Evolutionary conservation across 116 monocot genomes (phyloP).

Genomic region (Papilionanthe hybrid): DNA sequence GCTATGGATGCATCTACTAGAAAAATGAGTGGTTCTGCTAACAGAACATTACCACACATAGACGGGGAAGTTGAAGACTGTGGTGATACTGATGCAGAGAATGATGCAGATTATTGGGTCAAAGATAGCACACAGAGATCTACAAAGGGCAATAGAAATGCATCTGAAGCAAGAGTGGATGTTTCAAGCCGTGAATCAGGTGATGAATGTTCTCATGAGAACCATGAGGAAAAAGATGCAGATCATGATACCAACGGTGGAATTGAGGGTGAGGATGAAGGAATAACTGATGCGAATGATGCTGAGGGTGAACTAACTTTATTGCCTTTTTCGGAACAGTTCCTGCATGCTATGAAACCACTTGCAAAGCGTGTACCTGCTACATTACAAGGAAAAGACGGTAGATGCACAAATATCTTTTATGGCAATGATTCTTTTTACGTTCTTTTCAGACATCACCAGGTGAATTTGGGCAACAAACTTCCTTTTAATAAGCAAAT

Average conservation of each 20-base stretch:
- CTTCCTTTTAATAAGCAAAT: neutral
- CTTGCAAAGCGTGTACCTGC: conserved; percentile 76
- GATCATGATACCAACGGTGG: conserved; percentile 72
- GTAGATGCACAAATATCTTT: conserved; percentile 56
- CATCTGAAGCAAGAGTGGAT: too few species aligned
- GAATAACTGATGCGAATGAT: conserved; percentile 63
- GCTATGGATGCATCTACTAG: too few species aligned
- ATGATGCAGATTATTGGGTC: conserved; percentile 75
- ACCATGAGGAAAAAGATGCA: conserved; percentile 72
- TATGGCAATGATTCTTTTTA: conserved; percentile 98
- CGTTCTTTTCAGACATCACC: conserved; percentile 89
- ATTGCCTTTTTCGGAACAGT: conserved; percentile 59
- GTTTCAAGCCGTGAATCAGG: too few species aligned
- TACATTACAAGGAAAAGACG: conserved; percentile 43
- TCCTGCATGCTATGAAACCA: conserved; percentile 59
- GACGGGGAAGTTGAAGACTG: conserved; percentile 25
- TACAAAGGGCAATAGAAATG: too few species aligned
- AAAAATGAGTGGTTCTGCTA: too few species aligned
- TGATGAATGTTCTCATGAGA: too few species aligned
- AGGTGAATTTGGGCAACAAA: conserved; percentile 28
- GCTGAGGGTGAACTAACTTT: conserved; percentile 54
- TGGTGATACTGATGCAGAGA: conserved; percentile 42
- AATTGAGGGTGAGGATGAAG: conserved; percentile 96
- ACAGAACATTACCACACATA: conserved; percentile 9
- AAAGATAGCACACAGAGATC: conserved; percentile 88